Evolutionary conservation across 2,329 filamentous ascomycete species (phyloP).

Genomic region (Pseudopyricularia javanii): DNA sequence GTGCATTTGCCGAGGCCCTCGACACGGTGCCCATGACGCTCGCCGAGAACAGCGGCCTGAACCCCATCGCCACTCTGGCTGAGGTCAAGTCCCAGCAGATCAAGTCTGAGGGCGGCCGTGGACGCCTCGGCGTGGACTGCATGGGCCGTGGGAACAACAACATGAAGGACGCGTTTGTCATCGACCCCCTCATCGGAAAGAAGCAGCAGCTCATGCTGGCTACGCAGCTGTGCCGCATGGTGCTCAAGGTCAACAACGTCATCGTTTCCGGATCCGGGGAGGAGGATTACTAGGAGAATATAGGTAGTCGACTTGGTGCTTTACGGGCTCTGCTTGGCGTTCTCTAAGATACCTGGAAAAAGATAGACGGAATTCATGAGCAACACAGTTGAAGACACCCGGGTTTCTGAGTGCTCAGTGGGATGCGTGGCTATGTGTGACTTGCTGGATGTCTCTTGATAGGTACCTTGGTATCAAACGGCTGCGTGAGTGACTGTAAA

Average conservation of each 20-base stretch:
- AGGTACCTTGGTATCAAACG: too few relatives aligned
- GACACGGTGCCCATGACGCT: conserved; percentile 91
- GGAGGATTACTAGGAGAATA: conserved; percentile 55
- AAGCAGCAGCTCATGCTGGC: conserved; percentile 92
- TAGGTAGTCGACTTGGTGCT: neutral
- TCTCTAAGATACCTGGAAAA: neutral
- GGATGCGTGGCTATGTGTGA: neutral
- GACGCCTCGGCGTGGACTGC: conserved; percentile 85
- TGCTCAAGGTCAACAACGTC: conserved; percentile 93
- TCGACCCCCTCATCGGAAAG: conserved; percentile 96
- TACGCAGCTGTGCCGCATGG: conserved; percentile 96
- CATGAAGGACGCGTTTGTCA: conserved; percentile 97
- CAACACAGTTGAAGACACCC: neutral
- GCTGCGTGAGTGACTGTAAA: too few relatives aligned
- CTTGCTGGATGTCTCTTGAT: too few relatives aligned
- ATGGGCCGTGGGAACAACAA: conserved; percentile 93
- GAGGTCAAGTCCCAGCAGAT: conserved; percentile 94
- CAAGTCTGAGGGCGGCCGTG: conserved; percentile 46
- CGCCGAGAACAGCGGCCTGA: conserved; percentile 92
- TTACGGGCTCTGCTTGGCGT: neutral
- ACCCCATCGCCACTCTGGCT: conserved; percentile 89
- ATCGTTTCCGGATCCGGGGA: conserved; percentile 83
- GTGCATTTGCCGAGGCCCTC: conserved; percentile 89
- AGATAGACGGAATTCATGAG: neutral
- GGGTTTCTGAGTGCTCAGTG: neutral